Conservation (phyloP, 176 grass and related monocot genomes). For the Bolboschoenus planiculmis region DNA sequence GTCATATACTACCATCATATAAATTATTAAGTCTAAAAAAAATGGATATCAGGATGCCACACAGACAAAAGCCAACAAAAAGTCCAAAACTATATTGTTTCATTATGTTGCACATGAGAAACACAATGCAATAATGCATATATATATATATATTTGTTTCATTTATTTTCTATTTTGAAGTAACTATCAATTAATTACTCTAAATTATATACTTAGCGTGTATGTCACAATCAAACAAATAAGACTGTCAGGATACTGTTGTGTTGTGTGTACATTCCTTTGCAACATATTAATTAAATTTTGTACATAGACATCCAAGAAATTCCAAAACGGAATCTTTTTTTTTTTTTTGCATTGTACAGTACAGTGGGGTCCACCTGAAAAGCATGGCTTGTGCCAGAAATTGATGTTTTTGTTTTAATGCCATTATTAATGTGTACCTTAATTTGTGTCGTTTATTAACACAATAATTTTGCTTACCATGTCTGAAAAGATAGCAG, state of each 20-base stretch:
- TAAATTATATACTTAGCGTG: not conserved
- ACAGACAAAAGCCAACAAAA: not conserved
- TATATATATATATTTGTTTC: not conserved
- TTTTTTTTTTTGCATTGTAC: no score
- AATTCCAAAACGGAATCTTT: conserved; percentile 6
- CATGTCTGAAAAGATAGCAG: not conserved
- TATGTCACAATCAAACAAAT: not conserved
- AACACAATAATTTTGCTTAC: not conserved
- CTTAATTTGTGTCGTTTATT: not conserved
- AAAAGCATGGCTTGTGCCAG: not conserved
- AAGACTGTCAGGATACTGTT: conserved; percentile 3
- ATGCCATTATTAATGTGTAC: not conserved
- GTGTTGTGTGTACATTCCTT: not conserved
- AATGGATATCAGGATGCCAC: not conserved
- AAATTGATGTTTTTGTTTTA: conserved; percentile 9
- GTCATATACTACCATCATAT: no score
- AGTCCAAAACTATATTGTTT: not conserved
- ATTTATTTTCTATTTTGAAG: not conserved
- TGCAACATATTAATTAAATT: not conserved
- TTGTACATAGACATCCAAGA: not conserved
- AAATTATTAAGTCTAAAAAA: not conserved
- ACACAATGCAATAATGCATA: no score
- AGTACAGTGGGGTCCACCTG: not conserved
- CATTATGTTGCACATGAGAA: not conserved
- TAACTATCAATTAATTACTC: not conserved